Conservation (phyloP, 768 basidiomycete species). For the Hysterangium stoloniferum region DNA sequence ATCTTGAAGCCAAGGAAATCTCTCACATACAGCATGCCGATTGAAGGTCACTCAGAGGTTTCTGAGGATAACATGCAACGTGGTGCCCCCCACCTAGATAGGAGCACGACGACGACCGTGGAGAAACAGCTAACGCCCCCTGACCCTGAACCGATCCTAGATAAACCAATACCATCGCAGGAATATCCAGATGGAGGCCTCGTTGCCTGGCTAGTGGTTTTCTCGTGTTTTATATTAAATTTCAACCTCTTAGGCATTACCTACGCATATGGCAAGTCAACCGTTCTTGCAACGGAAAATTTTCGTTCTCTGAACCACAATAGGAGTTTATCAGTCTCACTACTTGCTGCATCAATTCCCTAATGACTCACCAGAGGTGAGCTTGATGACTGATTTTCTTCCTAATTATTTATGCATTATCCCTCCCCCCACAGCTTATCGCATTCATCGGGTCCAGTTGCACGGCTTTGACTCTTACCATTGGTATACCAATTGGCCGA, state of each 20-base stretch:
- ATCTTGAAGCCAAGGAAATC: no score
- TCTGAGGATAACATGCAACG: no score
- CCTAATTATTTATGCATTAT: neutral
- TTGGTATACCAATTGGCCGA: conserved; percentile 1
- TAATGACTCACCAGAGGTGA: conserved; percentile 1
- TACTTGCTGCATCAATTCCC: conserved; percentile 8
- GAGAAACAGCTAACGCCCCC: no score
- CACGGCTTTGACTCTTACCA: conserved; percentile 4
- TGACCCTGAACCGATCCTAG: no score
- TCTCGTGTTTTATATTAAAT: neutral
- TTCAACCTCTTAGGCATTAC: conserved; percentile 2
- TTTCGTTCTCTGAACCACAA: neutral
- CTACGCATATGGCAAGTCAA: conserved; percentile 1
- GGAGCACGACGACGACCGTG: no score
- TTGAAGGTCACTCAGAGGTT: no score
- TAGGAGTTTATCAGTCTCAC: conserved; percentile 10
- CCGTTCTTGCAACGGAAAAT: neutral
- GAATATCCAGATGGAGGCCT: neutral
- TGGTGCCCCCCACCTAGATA: no score
- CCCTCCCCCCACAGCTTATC: conserved; percentile 1
- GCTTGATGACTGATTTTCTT: no score
- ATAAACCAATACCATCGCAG: no score
- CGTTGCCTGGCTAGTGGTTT: conserved; percentile 1
- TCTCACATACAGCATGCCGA: no score
- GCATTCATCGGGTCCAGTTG: conserved; percentile 6